Evolutionary conservation across 2,329 filamentous ascomycete genomes (phyloP).

Genomic region (Exophiala calicioides): DNA sequence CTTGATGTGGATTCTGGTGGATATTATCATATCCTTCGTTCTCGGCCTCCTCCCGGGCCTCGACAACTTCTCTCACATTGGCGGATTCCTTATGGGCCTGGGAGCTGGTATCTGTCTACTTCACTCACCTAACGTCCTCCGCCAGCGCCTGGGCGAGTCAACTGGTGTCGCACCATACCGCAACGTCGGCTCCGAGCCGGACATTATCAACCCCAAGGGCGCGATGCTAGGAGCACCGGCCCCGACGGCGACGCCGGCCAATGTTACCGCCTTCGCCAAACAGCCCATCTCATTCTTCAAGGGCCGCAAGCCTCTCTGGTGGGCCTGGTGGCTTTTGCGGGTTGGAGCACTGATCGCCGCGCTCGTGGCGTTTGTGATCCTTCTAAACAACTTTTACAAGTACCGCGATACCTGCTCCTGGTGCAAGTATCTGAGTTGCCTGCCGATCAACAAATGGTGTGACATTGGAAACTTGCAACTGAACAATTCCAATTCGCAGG

Average conservation of each 20-base stretch:
- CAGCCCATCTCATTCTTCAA: conserved; percentile 76
- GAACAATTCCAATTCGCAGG: conserved; percentile 27
- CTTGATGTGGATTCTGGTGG: conserved; percentile 80
- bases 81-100: conserved; percentile 90
- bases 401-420: conserved; percentile 75
- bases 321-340: conserved; percentile 92
- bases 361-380: conserved; percentile 78
- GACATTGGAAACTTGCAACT: conserved; percentile 38
- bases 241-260: conserved; percentile 56
- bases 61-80: conserved; percentile 97
- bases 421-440: conserved; percentile 93
- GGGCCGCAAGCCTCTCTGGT: conserved; percentile 90
- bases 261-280: conserved; percentile 48
- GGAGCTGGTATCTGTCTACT: conserved; percentile 83
- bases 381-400: conserved; percentile 89
- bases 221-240: conserved; percentile 22
- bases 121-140: conserved; percentile 80
- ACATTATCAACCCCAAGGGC: conserved; percentile 21
- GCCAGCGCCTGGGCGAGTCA: conserved; percentile 67
- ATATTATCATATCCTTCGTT: conserved; percentile 86
- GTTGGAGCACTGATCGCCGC: conserved; percentile 76
- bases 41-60: conserved; percentile 87
- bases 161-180: conserved; percentile 34
- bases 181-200: conserved; percentile 25
- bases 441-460: conserved; percentile 57